Conservation (phyloP, 2,329 filamentous ascomycete species). For the Monilinia vaccinii-corymbosi region DNA sequence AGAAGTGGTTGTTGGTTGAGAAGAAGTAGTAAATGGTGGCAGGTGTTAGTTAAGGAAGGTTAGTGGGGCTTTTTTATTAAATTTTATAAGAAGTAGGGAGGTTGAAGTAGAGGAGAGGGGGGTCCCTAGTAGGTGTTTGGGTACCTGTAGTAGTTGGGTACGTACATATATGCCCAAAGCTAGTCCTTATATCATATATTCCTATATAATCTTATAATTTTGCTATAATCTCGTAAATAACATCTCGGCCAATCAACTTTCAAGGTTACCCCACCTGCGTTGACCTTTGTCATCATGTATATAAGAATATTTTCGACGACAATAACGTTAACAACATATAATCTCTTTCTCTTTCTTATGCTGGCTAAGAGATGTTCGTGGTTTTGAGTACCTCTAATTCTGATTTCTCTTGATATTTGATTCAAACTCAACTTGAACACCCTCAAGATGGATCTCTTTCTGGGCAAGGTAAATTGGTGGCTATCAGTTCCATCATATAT, state of each 20-base stretch:
- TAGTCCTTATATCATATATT: too few relatives aligned
- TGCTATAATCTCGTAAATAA: too few relatives aligned
- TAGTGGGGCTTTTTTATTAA: too few relatives aligned
- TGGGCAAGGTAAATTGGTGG: constrained; percentile 43
- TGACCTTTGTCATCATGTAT: too few relatives aligned
- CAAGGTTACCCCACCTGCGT: too few relatives aligned
- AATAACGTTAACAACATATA: neutral
- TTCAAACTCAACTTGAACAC: neutral
- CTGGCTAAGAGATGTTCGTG: neutral
- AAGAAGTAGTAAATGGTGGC: neutral
- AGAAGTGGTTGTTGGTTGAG: too few relatives aligned
- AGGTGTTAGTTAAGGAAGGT: neutral
- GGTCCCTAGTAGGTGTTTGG: too few relatives aligned
- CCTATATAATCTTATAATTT: too few relatives aligned
- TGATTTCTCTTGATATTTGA: neutral
- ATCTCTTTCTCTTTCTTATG: neutral
- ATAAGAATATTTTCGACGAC: too few relatives aligned
- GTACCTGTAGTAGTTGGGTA: too few relatives aligned
- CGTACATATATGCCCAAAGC: neutral
- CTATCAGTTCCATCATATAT: neutral
- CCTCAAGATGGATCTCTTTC: constrained; percentile 35
- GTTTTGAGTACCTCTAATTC: neutral
- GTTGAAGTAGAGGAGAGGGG: too few relatives aligned
- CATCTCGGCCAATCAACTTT: constrained; percentile 5
- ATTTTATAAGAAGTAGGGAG: too few relatives aligned